Evolutionary conservation across 352 stramenopile genomes (phyloP).

Genomic region (Pythium brachiatum): DNA sequence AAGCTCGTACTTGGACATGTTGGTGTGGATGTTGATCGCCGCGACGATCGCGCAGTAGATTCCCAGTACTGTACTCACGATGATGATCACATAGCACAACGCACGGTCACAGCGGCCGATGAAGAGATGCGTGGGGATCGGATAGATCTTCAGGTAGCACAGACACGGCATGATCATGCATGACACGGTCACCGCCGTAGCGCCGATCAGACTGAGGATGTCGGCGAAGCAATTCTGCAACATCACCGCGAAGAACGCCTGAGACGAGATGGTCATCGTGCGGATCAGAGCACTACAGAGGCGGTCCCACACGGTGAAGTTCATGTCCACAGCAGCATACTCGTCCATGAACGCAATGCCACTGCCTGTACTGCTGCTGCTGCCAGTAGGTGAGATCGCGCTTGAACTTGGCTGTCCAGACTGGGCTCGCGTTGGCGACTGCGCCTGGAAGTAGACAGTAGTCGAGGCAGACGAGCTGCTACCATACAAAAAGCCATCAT

Average conservation of each 20-base stretch:
- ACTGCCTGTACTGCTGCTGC: neutral
- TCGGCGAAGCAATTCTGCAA: constrained; percentile 71
- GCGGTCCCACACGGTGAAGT: constrained; percentile 42
- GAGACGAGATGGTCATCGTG: constrained; percentile 38
- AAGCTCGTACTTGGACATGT: constrained; percentile 50
- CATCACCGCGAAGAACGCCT: constrained; percentile 59
- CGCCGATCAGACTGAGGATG: constrained; percentile 64
- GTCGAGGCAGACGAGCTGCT: constrained; percentile 16
- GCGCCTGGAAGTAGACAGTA: constrained; percentile 19
- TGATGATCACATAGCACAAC: constrained; percentile 55
- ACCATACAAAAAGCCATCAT: constrained; percentile 49
- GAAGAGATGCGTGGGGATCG: constrained; percentile 47
- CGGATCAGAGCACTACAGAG: constrained; percentile 53
- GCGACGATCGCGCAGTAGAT: constrained; percentile 56
- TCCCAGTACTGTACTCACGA: constrained; percentile 44
- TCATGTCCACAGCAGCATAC: constrained; percentile 18
- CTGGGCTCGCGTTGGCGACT: constrained; percentile 15
- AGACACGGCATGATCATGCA: constrained; percentile 81
- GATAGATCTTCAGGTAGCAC: constrained; percentile 68
- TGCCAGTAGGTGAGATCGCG: constrained; percentile 8
- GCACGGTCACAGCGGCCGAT: constrained; percentile 44
- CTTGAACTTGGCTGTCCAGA: neutral
- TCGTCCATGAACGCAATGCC: constrained; percentile 14
- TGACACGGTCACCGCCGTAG: constrained; percentile 59
- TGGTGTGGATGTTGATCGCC: constrained; percentile 44